Conservation (phyloP, 2,329 filamentous ascomycete species). For the Lomentospora prolificans region DNA sequence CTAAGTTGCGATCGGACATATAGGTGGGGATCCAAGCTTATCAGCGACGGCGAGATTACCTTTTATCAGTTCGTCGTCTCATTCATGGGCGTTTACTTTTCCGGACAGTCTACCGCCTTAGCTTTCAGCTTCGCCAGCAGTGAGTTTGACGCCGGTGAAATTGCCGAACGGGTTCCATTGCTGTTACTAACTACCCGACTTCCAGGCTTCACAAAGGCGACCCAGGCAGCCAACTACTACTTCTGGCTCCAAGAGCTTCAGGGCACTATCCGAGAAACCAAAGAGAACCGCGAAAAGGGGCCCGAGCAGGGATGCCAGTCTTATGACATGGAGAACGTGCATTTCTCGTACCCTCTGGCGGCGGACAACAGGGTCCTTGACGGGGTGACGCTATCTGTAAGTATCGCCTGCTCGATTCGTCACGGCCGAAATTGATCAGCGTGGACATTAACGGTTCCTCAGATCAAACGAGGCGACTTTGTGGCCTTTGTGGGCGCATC, state of each 20-base stretch:
- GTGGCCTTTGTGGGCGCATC: slow-evolving; percentile 47
- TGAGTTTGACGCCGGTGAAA: slow-evolving; percentile 12
- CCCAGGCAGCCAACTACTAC: slow-evolving; percentile 38
- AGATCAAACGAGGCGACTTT: slow-evolving; percentile 35
- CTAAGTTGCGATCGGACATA: slow-evolving; percentile 7
- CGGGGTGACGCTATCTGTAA: slow-evolving; percentile 25
- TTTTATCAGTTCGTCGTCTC: slow-evolving; percentile 29
- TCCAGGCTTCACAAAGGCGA: slow-evolving; percentile 37
- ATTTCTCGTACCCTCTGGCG: slow-evolving; percentile 45
- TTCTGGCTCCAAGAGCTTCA: slow-evolving; percentile 24
- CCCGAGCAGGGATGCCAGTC: slow-evolving; percentile 26
- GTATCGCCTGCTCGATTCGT: slow-evolving; percentile 14
- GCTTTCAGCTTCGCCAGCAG: slow-evolving; percentile 25
- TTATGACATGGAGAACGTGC: slow-evolving; percentile 37
- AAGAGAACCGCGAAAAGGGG: slow-evolving; percentile 16
- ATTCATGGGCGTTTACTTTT: slow-evolving; percentile 29
- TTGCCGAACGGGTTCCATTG: neutral
- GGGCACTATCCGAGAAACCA: slow-evolving; percentile 10
- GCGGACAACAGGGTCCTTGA: slow-evolving; percentile 25
- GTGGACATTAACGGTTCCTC: neutral
- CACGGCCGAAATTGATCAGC: neutral
- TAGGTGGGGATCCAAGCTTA: slow-evolving; percentile 14
- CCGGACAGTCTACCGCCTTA: slow-evolving; percentile 16
- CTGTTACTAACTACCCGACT: neutral
- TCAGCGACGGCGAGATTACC: slow-evolving; percentile 21